Conservation (phyloP, 2,329 filamentous ascomycete genomes). For the Coniochaeta sp. region DNA sequence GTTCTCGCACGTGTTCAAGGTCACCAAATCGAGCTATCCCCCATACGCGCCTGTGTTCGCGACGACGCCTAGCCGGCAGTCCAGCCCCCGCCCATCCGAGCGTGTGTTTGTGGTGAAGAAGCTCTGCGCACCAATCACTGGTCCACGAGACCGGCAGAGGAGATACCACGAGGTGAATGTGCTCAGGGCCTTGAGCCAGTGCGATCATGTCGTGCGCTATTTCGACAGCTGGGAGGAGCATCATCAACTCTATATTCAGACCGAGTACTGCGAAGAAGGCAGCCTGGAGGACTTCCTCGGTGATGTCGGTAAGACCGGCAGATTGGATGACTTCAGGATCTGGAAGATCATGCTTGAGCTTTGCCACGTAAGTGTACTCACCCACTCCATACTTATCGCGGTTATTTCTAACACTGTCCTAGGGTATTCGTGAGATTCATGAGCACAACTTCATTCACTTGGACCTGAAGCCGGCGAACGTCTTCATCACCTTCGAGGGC, state of each 20-base stretch:
- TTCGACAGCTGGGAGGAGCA: constrained; percentile 84
- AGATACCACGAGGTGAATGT: constrained; percentile 81
- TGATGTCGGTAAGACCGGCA: constrained; percentile 74
- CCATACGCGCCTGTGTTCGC: constrained; percentile 23
- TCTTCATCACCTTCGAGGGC: constrained; percentile 76
- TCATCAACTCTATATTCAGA: constrained; percentile 89
- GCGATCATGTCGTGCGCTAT: constrained; percentile 80
- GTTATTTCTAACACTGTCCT: constrained; percentile 19
- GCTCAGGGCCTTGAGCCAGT: constrained; percentile 67
- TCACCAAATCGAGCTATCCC: constrained; percentile 36
- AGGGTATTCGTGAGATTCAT: constrained; percentile 89
- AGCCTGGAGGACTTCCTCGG: constrained; percentile 80
- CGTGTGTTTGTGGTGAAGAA: constrained; percentile 88
- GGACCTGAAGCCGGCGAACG: constrained; percentile 78
- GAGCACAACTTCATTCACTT: constrained; percentile 79
- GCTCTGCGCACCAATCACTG: constrained; percentile 71
- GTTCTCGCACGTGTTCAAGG: constrained; percentile 87
- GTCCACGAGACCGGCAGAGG: constrained; percentile 70
- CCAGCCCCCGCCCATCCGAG: constrained; percentile 44
- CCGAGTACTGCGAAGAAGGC: constrained; percentile 92
- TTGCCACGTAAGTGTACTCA: constrained; percentile 58
- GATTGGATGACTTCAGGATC: constrained; percentile 93
- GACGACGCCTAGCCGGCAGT: constrained; percentile 33
- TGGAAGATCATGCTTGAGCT: constrained; percentile 96
- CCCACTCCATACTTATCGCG: not conserved